phyloP scores from a whole-genome alignment of 495 filamentous ascomycete genomes.

The Halenospora varia region DNA sequence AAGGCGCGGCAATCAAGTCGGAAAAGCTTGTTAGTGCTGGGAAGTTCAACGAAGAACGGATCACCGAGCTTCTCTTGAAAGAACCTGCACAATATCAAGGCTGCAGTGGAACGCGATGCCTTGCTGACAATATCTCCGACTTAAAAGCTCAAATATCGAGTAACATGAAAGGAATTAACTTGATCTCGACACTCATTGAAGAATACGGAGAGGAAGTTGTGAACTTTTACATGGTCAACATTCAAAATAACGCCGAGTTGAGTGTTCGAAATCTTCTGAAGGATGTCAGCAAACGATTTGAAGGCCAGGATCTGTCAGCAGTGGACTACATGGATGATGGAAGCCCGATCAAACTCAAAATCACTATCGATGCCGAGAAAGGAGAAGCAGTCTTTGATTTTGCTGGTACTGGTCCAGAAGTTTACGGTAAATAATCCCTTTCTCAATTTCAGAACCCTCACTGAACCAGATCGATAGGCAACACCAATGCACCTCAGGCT shows the following conservation, averaged over 20 bases:
- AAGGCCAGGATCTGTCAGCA: slow-evolving; percentile 69
- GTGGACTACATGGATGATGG: slow-evolving; percentile 94
- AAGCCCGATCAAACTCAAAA: slow-evolving; percentile 75
- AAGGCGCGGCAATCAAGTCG: slow-evolving; percentile 89
- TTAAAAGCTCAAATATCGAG: slow-evolving; percentile 94
- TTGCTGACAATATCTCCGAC: slow-evolving; percentile 93
- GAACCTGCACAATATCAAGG: slow-evolving; percentile 84
- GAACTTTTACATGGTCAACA: slow-evolving; percentile 92
- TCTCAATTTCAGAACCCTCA: neutral
- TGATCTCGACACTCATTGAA: slow-evolving; percentile 78
- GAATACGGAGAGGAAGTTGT: slow-evolving; percentile 91
- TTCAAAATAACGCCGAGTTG: slow-evolving; percentile 87
- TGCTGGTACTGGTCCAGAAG: slow-evolving; percentile 82
- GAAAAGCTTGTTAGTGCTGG: slow-evolving; percentile 93
- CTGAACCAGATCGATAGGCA: slow-evolving; percentile 31
- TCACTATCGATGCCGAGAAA: slow-evolving; percentile 76
- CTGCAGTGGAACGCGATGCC: slow-evolving; percentile 83
- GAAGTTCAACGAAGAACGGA: slow-evolving; percentile 81
- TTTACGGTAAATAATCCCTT: slow-evolving; percentile 57
- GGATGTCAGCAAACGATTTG: slow-evolving; percentile 68
- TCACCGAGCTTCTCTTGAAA: slow-evolving; percentile 75
- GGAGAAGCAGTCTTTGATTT: slow-evolving; percentile 94
- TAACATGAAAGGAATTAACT: slow-evolving; percentile 90
- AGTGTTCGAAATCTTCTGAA: slow-evolving; percentile 86
- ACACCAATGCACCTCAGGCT: slow-evolving; percentile 92